Base-by-base conservation (phyloP, 2,329 filamentous ascomycete species). In the Fusarium virguliforme region DNA sequence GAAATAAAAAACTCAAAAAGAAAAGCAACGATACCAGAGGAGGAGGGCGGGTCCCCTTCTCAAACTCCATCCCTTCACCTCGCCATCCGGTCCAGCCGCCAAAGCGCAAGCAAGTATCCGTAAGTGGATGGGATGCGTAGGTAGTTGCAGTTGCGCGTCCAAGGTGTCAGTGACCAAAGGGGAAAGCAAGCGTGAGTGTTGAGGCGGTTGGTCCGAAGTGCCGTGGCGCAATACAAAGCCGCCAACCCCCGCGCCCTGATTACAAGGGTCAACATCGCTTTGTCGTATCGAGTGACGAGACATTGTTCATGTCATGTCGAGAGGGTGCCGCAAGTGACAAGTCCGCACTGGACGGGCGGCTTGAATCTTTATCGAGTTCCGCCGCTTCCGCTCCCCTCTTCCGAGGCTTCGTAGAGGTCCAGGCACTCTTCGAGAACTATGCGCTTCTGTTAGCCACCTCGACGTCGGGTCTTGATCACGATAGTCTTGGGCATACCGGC, bases 401-500 rank as follows among this genome's bases (percentile, higher is more conserved):
- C 80, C 15, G 77, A 71, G 37, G 79, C 74, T 54, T 84, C 83
- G 75, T 84, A 86, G 38, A 86, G 78, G 65, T 86, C 84, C 3
- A 86, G 74, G 43, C 81, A 83, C 54, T 82, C 81, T 65, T 80
- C 80, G 22, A 83, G 75, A 41, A 82, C 80, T 81, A 57, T 12
- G 56, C 37, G 22, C 24, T 50, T 32, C n/a, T 62, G 65, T 75
- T 60, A 75, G 66, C 40, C 28, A 57, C 28, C 37, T 43, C 54
- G 28, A 53, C 15, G 24, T 57, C 40, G 34, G 63, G 61, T 48
- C 43, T 26, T 43, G 26, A 51, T 51, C 32, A 9, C 32, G 34
- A 48, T 15, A 48, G 43, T 48, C 9, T 48, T n/a, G 76, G 76
- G 86, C 93, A 82, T 85, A 97, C 95, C 87, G 64, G 89, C 88